Evolutionary conservation across 2,329 filamentous ascomycete species (phyloP), one percentile per base, ranked within the genome.

Genomic region (Lasiodiplodia sp.): DNA sequence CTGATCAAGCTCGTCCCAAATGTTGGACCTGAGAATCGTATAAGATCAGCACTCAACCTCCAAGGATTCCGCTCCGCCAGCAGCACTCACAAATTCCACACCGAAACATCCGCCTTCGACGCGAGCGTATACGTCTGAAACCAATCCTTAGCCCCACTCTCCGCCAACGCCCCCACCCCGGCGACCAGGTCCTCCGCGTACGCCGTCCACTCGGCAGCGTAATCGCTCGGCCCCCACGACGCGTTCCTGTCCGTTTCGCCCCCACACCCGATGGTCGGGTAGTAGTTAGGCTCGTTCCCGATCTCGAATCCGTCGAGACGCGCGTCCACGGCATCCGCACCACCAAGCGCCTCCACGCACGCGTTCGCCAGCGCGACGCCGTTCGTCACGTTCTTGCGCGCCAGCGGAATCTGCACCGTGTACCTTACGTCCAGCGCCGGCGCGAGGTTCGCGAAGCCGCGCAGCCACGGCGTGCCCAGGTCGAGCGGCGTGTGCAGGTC

Each of bases 371-470:
- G 23, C 2, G 34, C n/a, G 3, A 58, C n/a, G 3, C 34, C 31
- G 34, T 58, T 58, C n/a, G 10, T 8, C n/a, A 40, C n/a, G 55
- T 58, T 23, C 55, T 40, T 38, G 21, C 55, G 55, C n/a, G 55
- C 55, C 4, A 58, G 34, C n/a, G 55, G 55, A 18, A 58, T 23
- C 34, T 58, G 55, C n/a, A 58, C n/a, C 21, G 55, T 58, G n/a
- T 40, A 58, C 4, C n/a, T n/a, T 4, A 11, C 2, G 31, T 21
- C 21, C 0, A 31, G 25, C 25, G 0, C 7, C 7, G 7, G 5
- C 6, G 55, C 16, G 8, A 58, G 21, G 34, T 58, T 12, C 10
- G 2, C 4, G 34, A 58, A 58, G 21, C 10, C 18, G 31, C 16
- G 7, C 21, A 40, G n/a, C 31, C 34, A 58, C 7, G 34, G 55